phyloP scores from a whole-genome alignment of 345 rosid species.

The Eucalyptus pauciflora region DNA sequence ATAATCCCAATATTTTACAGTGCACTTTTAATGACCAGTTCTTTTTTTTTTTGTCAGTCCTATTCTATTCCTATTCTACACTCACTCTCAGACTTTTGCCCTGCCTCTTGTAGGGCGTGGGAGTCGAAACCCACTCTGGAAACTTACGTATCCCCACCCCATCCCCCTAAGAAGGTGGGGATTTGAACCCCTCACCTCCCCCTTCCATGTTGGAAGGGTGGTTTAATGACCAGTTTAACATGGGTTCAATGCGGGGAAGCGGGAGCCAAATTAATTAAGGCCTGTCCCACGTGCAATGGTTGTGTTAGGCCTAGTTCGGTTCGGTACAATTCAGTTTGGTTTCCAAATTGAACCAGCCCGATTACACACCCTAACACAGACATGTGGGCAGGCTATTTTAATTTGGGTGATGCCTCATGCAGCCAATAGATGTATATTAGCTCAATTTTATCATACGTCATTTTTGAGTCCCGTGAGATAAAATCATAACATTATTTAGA shows the following conservation, averaged over 20 bases:
- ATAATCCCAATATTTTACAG: not conserved
- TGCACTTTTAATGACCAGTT: not conserved
- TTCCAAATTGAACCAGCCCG: not conserved
- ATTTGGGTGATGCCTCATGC: not conserved
- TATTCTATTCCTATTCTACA: too few species aligned
- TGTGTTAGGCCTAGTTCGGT: not conserved
- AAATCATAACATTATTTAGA: not conserved
- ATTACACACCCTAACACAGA: not conserved
- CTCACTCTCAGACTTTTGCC: too few species aligned
- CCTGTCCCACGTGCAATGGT: not conserved
- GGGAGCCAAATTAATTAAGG: not conserved
- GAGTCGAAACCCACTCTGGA: too few species aligned
- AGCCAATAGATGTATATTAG: not conserved
- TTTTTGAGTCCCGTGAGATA: rapidly evolving
- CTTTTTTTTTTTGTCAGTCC: too few species aligned
- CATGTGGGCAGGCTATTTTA: not conserved
- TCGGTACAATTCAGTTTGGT: not conserved
- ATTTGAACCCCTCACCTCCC: too few species aligned
- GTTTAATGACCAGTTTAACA: not conserved
- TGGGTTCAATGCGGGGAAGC: not conserved
- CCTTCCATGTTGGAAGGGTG: too few species aligned
- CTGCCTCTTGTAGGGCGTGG: too few species aligned
- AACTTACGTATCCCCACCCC: too few species aligned
- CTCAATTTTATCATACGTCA: too few species aligned
- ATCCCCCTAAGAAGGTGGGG: too few species aligned